Conservation (phyloP, 2,329 filamentous ascomycete genomes). For the Phaeosphaeriaceae sp. region DNA sequence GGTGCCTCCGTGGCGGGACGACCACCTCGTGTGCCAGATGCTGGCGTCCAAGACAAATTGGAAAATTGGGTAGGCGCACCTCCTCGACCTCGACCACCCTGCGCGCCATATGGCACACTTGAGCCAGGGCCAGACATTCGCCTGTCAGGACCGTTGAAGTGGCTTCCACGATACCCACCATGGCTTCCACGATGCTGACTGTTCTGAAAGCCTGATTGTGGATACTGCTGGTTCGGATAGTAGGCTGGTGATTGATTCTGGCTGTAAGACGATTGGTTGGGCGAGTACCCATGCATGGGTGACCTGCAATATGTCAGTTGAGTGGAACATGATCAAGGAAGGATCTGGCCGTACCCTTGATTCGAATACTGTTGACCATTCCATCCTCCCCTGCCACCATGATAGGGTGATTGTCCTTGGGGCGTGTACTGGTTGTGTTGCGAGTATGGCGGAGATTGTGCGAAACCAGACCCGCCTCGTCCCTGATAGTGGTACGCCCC, state of each 20-base stretch:
- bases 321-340: background rate
- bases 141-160: conserved; percentile 52
- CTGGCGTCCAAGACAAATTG: conserved; percentile 75
- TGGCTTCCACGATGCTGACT: conserved; percentile 62
- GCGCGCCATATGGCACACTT: conserved; percentile 48
- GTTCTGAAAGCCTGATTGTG: conserved; percentile 62
- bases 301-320: conserved; percentile 47
- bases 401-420: conserved; percentile 68
- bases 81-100: conserved; percentile 62
- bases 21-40: conserved; percentile 62
- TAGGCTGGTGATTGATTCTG: conserved; percentile 52
- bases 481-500: conserved; percentile 46
- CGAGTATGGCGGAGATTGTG: conserved; percentile 67
- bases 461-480: conserved; percentile 56
- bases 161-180: conserved; percentile 65
- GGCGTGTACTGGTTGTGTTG: conserved; percentile 68
- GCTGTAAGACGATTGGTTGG: conserved; percentile 62
- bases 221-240: conserved; percentile 62
- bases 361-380: conserved; percentile 54
- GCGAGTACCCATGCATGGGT: conserved; percentile 65
- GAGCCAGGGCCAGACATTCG: conserved; percentile 55
- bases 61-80: conserved; percentile 63
- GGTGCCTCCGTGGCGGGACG: conserved; percentile 52
- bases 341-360: conserved; percentile 57
- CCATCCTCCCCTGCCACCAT: conserved; percentile 63